Conservation (phyloP, 73 alveolate genomes). For the Stentor roeselii region DNA sequence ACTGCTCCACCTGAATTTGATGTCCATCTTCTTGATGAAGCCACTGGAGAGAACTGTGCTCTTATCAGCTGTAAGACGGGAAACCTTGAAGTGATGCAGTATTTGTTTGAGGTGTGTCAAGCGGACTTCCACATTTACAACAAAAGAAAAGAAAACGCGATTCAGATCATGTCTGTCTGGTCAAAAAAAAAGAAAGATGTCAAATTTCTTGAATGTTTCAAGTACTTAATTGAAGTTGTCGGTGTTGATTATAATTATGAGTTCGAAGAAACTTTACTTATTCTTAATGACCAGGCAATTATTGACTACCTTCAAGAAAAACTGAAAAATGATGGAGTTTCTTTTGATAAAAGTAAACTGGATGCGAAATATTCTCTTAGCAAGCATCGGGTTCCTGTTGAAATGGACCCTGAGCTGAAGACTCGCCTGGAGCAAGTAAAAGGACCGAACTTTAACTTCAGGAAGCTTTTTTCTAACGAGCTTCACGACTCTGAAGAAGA, state of each 20-base stretch:
- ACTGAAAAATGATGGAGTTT: background rate
- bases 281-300: background rate
- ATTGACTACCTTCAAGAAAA: constrained; percentile 8
- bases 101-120: background rate
- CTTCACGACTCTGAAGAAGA: background rate
- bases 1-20: background rate
- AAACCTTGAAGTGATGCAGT: background rate
- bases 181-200: background rate
- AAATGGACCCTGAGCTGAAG: background rate
- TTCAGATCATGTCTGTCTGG: background rate
- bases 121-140: constrained; percentile 25
- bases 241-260: constrained; percentile 24
- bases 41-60: constrained; percentile 34
- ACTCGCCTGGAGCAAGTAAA: background rate
- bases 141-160: constrained; percentile 29
- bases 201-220: background rate
- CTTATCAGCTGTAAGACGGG: constrained; percentile 27
- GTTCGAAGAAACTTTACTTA: constrained; percentile 19
- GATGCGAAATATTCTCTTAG: constrained; percentile 11
- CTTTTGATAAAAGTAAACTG: constrained; percentile 5
- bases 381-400: background rate
- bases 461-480: background rate
- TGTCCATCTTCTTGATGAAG: constrained; percentile 25
- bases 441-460: constrained; percentile 20
- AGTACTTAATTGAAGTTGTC: background rate